These are phyloP conservation scores for Colletotrichum sp. DNA, from an alignment of 2,329 filamentous ascomycete genomes.

Conservation along the genomic window DNA sequence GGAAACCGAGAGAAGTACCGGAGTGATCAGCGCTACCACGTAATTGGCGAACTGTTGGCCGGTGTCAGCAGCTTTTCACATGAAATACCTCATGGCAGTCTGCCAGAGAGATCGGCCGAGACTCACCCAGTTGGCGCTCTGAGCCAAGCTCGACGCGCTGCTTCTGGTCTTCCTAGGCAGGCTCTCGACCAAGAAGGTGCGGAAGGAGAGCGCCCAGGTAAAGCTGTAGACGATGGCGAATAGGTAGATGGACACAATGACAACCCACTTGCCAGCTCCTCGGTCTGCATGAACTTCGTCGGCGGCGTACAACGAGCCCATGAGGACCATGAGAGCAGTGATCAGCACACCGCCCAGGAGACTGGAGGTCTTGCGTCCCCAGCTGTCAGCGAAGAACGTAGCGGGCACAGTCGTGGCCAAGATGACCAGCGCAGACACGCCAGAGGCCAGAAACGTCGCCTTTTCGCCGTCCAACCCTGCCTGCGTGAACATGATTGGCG, in stretches of 20 bases:
- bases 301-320: slow-evolving; percentile 55
- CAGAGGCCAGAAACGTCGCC: slow-evolving; percentile 62
- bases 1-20: slow-evolving; percentile 41
- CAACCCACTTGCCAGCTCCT: slow-evolving; percentile 51
- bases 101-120: not conserved
- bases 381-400: slow-evolving; percentile 57
- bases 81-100: not conserved
- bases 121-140: slow-evolving; percentile 56
- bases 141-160: slow-evolving; percentile 57
- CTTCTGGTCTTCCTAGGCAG: slow-evolving; percentile 59
- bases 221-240: slow-evolving; percentile 49
- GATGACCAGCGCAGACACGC: slow-evolving; percentile 62
- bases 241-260: slow-evolving; percentile 55
- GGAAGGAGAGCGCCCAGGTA: slow-evolving; percentile 57
- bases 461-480: slow-evolving; percentile 59
- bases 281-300: slow-evolving; percentile 37
- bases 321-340: slow-evolving; percentile 55
- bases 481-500: slow-evolving; percentile 63
- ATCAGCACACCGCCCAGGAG: slow-evolving; percentile 58
- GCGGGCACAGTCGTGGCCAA: slow-evolving; percentile 59
- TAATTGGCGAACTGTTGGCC: slow-evolving; percentile 44
- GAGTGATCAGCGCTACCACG: slow-evolving; percentile 49
- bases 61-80: not conserved
- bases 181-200: slow-evolving; percentile 60
- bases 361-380: slow-evolving; percentile 59